Conservation (phyloP, 768 basidiomycete genomes). For the Termitomyces sp. region DNA sequence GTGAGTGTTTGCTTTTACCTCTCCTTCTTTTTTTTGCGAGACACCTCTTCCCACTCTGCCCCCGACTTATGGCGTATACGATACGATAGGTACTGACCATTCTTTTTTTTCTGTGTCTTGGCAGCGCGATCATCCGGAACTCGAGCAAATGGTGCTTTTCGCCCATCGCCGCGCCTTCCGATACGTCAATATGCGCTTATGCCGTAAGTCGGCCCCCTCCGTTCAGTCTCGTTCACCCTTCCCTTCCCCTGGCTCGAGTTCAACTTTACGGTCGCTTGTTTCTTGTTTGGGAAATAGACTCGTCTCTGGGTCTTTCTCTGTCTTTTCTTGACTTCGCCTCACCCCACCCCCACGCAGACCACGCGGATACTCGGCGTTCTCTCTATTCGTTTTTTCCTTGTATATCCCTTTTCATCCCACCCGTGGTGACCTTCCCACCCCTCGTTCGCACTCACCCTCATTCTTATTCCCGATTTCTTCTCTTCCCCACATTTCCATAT, state of each 20-base stretch:
- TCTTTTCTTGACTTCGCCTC: no score
- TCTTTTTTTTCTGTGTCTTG: no score
- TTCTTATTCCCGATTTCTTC: background rate
- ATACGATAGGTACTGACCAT: no score
- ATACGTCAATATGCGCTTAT: conserved; percentile 71
- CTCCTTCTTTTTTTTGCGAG: no score
- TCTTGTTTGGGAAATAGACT: background rate
- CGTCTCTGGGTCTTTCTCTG: no score
- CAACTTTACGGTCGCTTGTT: background rate
- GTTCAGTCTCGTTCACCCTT: background rate
- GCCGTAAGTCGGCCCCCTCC: conserved; percentile 54
- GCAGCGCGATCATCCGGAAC: conserved; percentile 86
- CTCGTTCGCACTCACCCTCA: background rate
- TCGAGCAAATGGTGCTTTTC: conserved; percentile 71
- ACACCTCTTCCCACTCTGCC: no score
- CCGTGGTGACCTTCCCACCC: background rate
- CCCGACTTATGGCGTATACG: no score
- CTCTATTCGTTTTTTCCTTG: no score
- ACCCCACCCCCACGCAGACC: no score
- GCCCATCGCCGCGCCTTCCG: conserved; percentile 57
- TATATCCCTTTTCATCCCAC: background rate
- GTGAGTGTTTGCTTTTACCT: conserved; percentile 57
- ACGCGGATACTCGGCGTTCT: no score
- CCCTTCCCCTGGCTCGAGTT: background rate
- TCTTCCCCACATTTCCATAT: background rate